phyloP scores from a whole-genome alignment of 176 grass and related monocot species.

The Carex parvula region DNA sequence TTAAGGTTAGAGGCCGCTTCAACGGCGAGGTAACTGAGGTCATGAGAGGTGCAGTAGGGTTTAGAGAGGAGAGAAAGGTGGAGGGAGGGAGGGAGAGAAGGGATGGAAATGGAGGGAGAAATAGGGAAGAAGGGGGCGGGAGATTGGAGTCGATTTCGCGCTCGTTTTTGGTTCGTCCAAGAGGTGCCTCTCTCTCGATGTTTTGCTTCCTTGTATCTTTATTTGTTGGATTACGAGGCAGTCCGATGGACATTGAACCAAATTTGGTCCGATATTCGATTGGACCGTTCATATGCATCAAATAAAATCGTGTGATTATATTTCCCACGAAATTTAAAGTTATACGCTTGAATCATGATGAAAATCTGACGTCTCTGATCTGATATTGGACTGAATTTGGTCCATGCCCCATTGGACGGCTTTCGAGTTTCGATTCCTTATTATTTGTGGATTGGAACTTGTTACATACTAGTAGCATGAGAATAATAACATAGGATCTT shows the following conservation, averaged over 20 bases:
- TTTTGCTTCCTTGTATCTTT: neutral
- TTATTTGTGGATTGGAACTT: neutral
- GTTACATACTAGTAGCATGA: neutral
- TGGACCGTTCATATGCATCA: too few relatives aligned
- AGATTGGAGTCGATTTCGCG: slow-evolving; percentile 12
- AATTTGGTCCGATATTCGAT: too few relatives aligned
- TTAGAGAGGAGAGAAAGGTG: neutral
- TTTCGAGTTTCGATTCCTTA: neutral
- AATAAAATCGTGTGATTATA: too few relatives aligned
- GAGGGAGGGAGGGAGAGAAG: too few relatives aligned
- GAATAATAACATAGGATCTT: neutral
- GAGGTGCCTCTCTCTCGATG: neutral
- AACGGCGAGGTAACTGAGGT: neutral
- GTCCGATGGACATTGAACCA: too few relatives aligned
- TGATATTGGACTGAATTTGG: too few relatives aligned
- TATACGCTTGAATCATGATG: too few relatives aligned
- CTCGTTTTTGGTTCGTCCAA: slow-evolving; percentile 6
- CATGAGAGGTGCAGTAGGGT: slow-evolving; percentile 33
- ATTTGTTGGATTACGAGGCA: neutral
- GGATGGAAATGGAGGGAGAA: neutral
- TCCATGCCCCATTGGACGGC: rapidly evolving
- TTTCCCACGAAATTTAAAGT: too few relatives aligned
- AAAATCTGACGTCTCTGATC: too few relatives aligned
- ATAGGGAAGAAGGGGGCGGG: neutral
- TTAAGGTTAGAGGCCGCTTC: slow-evolving; percentile 24